These are phyloP conservation scores for Fraxinus nigra DNA, from an alignment of 305 asterid species.

Conservation along the genomic window DNA sequence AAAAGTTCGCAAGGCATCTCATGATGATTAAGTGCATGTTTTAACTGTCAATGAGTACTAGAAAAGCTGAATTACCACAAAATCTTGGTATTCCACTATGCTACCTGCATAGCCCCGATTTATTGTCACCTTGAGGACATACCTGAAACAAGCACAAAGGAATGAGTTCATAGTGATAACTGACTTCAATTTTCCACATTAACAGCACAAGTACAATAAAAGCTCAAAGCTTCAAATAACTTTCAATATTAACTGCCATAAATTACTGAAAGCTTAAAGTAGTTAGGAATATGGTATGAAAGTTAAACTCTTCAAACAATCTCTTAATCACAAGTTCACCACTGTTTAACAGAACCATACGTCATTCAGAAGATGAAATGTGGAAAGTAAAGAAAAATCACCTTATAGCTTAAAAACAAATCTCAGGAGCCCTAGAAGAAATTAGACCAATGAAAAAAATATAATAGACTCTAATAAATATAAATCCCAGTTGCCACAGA, in stretches of 20 bases:
- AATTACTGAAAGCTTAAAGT: not conserved
- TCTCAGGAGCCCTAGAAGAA: not conserved
- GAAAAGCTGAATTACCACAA: slow-evolving; percentile 47
- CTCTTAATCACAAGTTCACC: not conserved
- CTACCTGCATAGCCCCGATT: slow-evolving; percentile 93
- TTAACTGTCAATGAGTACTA: slow-evolving; percentile 17
- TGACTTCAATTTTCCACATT: not conserved
- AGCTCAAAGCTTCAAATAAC: slow-evolving; percentile 8
- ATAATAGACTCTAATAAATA: not conserved
- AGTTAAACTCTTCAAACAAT: not conserved
- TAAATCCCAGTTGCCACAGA: not conserved
- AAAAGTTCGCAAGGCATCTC: slow-evolving; percentile 3
- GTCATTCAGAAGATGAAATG: not conserved
- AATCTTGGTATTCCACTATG: slow-evolving; percentile 66
- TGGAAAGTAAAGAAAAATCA: not conserved
- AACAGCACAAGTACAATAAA: not conserved
- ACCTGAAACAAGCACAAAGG: slow-evolving; percentile 48
- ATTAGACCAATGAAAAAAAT: not conserved
- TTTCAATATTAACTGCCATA: not conserved
- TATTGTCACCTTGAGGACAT: slow-evolving; percentile 82
- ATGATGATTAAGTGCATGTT: slow-evolving; percentile 7
- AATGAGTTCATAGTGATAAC: not conserved
- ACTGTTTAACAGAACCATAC: not conserved
- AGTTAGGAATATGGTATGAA: not conserved
- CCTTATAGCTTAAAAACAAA: not conserved